phyloP scores from a whole-genome alignment of 2,329 filamentous ascomycete genomes.

The Beauveria medogensis region DNA sequence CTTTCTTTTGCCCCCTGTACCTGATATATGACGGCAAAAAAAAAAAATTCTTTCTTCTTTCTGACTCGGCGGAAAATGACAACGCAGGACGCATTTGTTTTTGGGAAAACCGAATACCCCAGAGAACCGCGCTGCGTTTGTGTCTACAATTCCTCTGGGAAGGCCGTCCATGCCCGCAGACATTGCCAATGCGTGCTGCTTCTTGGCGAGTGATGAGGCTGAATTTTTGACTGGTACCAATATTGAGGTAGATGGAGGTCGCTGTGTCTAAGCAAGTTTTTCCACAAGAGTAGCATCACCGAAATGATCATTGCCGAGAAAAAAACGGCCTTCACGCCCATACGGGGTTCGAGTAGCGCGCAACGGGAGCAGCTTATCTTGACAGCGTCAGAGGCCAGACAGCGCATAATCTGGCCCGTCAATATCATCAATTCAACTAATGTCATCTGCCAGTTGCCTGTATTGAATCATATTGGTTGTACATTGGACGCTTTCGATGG shows the following conservation, averaged over 20 bases:
- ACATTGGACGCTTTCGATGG: too few relatives aligned
- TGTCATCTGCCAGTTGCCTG: too few relatives aligned
- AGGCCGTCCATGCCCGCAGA: constrained; percentile 52
- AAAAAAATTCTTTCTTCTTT: too few relatives aligned
- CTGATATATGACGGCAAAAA: not conserved
- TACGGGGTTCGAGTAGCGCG: too few relatives aligned
- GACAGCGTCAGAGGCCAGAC: too few relatives aligned
- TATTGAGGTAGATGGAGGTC: constrained; percentile 39
- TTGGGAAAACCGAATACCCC: constrained; percentile 54
- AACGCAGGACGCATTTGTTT: constrained; percentile 37
- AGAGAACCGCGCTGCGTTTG: constrained; percentile 48
- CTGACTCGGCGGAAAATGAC: not conserved
- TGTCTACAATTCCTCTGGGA: constrained; percentile 46
- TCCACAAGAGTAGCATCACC: too few relatives aligned
- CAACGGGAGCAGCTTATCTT: too few relatives aligned
- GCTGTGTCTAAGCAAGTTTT: constrained; percentile 17
- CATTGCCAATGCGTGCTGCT: constrained; percentile 63
- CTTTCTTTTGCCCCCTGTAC: not conserved
- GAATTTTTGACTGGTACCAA: constrained; percentile 66
- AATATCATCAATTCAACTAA: too few relatives aligned
- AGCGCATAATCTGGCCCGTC: too few relatives aligned
- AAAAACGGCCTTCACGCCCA: too few relatives aligned
- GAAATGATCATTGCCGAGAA: too few relatives aligned
- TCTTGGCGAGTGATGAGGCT: constrained; percentile 63
- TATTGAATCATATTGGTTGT: too few relatives aligned